Evolutionary conservation across 805 yeast genomes (phyloP).

Genomic region (Wickerhamiella brachini): DNA sequence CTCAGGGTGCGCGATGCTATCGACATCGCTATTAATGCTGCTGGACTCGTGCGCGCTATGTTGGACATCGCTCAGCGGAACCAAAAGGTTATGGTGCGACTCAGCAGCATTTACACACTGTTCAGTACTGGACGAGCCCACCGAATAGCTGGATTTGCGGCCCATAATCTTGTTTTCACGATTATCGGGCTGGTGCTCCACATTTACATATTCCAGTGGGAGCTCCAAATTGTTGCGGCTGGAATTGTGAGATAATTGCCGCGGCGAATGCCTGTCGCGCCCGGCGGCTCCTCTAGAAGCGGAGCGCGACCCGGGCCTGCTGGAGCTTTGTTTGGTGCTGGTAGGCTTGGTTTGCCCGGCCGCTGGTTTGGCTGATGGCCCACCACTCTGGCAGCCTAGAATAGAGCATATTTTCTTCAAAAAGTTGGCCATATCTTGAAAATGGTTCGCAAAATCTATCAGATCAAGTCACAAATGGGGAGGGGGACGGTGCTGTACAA

Average conservation of each 20-base stretch:
- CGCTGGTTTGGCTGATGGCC: background rate
- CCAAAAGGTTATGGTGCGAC: background rate
- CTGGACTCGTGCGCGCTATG: background rate
- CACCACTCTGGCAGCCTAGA: background rate
- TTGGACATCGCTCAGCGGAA: background rate
- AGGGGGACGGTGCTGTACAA: background rate
- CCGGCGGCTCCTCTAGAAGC: background rate
- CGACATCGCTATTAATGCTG: background rate
- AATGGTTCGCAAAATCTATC: background rate
- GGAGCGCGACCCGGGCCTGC: background rate
- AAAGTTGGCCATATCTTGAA: background rate
- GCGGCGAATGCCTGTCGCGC: background rate
- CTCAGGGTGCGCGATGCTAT: background rate
- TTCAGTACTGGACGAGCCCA: background rate
- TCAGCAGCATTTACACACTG: background rate
- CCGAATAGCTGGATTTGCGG: slow-evolving; percentile 8
- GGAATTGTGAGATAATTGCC: background rate
- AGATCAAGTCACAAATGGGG: background rate
- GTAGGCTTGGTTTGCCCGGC: background rate
- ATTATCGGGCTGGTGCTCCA: background rate
- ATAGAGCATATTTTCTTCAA: background rate
- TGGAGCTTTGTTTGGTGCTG: background rate
- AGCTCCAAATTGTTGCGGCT: slow-evolving; percentile 1
- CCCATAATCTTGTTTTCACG: slow-evolving; percentile 6
- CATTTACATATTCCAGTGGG: slow-evolving; percentile 9